Evolutionary conservation across 345 rosid species (phyloP), one percentile per base, ranked within the genome.

Genomic region (Geranium rotundifolium): DNA sequence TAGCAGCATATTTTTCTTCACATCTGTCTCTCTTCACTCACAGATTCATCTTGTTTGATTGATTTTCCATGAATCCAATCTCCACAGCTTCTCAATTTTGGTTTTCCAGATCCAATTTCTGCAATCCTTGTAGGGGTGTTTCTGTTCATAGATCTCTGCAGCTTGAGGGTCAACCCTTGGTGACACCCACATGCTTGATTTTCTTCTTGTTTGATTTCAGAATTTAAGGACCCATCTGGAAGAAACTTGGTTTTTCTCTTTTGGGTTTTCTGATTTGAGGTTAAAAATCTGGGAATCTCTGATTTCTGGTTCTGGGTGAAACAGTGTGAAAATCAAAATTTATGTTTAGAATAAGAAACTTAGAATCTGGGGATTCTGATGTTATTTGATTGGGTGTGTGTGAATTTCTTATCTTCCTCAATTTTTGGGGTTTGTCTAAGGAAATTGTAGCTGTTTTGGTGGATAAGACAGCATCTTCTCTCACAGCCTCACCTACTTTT

Each of bases 291-390:
- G 68, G 49, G 65, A 39, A 58, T 18, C 46, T 17, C n/a, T 70
- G 65, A 31, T 68, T 80, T 73, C 66, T 69, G 56, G 70, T 65
- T 78, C 72, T 75, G 69, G 73, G 70, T 72, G 79, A 54, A 34
- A 8, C 41, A 34, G 41, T 5, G 10, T 55, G 58, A 65, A 63
- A 67, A 64, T 59, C 27, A 23, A 65, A 68, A 19, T 75, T 75
- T 76, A 75, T 69, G 66, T 46, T 73, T 27, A 60, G 72, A 69
- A 73, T 73, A 76, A 65, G 77, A 72, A 73, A 73, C 72, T 71
- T 46, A 23, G 2, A 23, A 23, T 23, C 1, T 23, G 57, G 56
- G 62, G 75, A 71, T 71, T 77, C 76, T 69, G 72, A 67, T 61
- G 67, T 78, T 79, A 69, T 54, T 29, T 66, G 60, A 34, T 62